Conservation (phyloP, 2,329 filamentous ascomycete species). For the Truncatella angustata region DNA sequence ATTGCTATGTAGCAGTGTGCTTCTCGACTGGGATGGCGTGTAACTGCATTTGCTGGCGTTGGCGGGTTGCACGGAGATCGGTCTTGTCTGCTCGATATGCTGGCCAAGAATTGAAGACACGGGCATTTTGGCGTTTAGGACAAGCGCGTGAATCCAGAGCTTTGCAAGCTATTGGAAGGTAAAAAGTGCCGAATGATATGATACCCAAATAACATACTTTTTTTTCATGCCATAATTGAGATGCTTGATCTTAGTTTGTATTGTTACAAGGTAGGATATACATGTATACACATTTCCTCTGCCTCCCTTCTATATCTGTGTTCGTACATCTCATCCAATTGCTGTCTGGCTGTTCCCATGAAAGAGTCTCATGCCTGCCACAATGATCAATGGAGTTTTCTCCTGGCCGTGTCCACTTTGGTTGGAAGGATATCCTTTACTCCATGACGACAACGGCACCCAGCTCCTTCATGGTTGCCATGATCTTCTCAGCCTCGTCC, state of each 20-base stretch:
- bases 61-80: no score
- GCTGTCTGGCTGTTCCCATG: neutral
- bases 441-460: conserved; percentile 91
- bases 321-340: neutral
- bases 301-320: neutral
- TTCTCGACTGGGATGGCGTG: no score
- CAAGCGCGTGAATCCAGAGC: no score
- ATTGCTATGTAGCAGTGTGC: no score
- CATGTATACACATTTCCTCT: conserved; percentile 11
- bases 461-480: conserved; percentile 88
- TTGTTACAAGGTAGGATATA: conserved; percentile 17
- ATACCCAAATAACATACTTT: neutral
- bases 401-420: no score
- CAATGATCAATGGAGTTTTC: no score
- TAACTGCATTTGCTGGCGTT: neutral
- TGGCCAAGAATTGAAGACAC: no score
- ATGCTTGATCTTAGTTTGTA: conserved; percentile 12
- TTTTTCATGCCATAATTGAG: neutral
- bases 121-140: neutral
- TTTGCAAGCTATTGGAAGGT: no score
- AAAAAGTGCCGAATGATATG: no score
- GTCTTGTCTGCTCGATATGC: no score
- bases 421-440: conserved; percentile 47
- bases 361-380: no score
- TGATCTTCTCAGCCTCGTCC: conserved; percentile 98